Evolutionary conservation across 2,329 filamentous ascomycete genomes (phyloP).

Genomic region (Hypoxylon sp.): DNA sequence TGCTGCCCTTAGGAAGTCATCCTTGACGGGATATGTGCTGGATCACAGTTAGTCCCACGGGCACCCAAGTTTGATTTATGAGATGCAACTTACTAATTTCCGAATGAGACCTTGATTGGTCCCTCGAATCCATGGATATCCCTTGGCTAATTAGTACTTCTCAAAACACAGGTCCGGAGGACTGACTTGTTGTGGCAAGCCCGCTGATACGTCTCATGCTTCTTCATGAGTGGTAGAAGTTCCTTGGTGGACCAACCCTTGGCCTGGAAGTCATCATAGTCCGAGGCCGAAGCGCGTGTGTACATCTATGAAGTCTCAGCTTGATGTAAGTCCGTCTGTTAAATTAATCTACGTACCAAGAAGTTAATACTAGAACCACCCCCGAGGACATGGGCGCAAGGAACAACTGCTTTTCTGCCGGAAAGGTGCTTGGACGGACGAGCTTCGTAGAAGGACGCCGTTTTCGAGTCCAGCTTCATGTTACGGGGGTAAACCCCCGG

Average conservation of each 20-base stretch:
- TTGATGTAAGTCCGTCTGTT: not conserved
- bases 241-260: conserved; percentile 86
- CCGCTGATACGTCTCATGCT: conserved; percentile 84
- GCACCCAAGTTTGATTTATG: conserved; percentile 29
- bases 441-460: conserved; percentile 85
- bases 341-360: conserved; percentile 65
- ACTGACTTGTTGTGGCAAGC: conserved; percentile 70
- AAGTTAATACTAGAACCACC: conserved; percentile 84
- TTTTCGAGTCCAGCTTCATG: conserved; percentile 83
- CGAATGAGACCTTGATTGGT: conserved; percentile 86
- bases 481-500: conserved; percentile 84
- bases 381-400: conserved; percentile 79
- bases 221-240: conserved; percentile 81
- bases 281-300: conserved; percentile 78
- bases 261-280: conserved; percentile 84
- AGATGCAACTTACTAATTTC: conserved; percentile 69
- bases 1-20: conserved; percentile 81
- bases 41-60: conserved; percentile 17
- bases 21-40: conserved; percentile 82
- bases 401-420: conserved; percentile 80
- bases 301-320: conserved; percentile 70
- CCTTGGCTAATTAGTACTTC: conserved; percentile 53
- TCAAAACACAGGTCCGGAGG: not conserved
- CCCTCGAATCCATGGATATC: conserved; percentile 83
- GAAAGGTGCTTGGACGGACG: conserved; percentile 79